Base-by-base conservation (phyloP, 306 rosid genomes). In the Gastrolobium villosum region DNA sequence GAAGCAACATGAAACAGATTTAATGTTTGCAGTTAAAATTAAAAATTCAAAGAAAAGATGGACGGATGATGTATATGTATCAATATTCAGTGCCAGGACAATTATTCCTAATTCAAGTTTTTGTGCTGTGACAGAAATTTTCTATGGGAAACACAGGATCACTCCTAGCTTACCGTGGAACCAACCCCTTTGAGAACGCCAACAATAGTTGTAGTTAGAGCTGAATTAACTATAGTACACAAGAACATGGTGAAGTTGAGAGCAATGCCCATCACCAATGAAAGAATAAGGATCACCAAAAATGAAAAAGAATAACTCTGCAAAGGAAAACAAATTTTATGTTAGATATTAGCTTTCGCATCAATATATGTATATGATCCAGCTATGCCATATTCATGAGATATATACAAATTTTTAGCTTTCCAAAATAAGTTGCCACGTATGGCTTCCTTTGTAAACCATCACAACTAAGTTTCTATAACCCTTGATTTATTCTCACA, bases 101-200 rank as follows among this genome's bases (percentile, higher is more conserved):
- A 63, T 14, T 39, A 40, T 75, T 77, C 30, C 56, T 65, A 68
- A 70, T 35, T 75, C 10, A 39, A 26, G 62, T 9, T 62, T 54
- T 76, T 34, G 46, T 41, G 55, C 67, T 37, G 45, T 36, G n/a
- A 14, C 74, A 55, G 54, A 85, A 76, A 72, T 57, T 66, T 41
- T 79, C 36, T 44, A 77, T 54, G 11, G 48, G 57, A 60, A 79
- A 53, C 63, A 85, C 10, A 20, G 55, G 66, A 40, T 55, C 65
- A 20, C 39, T 74, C 40, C 44, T 45, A 14, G 64, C 95, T 80
- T 86, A 95, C 98, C 80, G 98, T 95, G 60, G 99, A 93, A 62
- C 92, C 99, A 81, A 95, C 99, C 5, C 99, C 99, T 81, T 95
- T 95, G 82, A 95, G 99, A 80, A 95, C 97, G 7, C 98, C 99